Evolutionary conservation across 495 filamentous ascomycete species (phyloP).

Genomic region (Paragyromitra xinjiangensis): DNA sequence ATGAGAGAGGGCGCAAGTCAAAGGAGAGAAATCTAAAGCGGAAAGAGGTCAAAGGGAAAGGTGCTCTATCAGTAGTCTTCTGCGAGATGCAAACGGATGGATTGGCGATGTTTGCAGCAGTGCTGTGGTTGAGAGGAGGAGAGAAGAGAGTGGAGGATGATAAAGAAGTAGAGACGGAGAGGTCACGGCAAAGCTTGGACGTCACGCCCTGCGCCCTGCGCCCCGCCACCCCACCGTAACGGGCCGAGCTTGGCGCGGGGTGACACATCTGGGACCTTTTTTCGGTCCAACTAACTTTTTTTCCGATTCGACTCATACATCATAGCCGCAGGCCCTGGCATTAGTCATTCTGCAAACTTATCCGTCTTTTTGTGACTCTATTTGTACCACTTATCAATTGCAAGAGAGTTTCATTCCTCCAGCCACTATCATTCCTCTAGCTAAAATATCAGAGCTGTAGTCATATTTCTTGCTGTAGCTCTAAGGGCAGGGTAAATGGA

Average conservation of each 20-base stretch:
- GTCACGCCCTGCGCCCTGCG: background rate
- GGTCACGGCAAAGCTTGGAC: slow-evolving; percentile 5
- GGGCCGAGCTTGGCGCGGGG: slow-evolving; percentile 28
- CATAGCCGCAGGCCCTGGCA: background rate
- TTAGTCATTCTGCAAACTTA: background rate
- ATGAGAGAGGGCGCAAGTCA: background rate
- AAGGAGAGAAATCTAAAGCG: slow-evolving; percentile 13
- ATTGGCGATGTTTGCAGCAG: slow-evolving; percentile 37
- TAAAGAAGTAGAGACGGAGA: slow-evolving; percentile 7
- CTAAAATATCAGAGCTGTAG: background rate
- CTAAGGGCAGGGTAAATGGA: no score
- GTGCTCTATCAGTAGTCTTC: background rate
- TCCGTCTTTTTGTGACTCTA: background rate
- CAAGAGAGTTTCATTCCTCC: background rate
- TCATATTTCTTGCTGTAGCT: background rate
- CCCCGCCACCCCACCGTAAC: slow-evolving; percentile 40
- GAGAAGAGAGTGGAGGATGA: background rate
- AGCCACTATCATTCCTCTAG: background rate
- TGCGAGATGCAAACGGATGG: slow-evolving; percentile 35
- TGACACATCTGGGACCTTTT: slow-evolving; percentile 33
- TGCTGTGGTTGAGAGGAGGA: background rate
- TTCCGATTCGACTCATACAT: slow-evolving; percentile 1
- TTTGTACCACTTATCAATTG: background rate
- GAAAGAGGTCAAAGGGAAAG: slow-evolving; percentile 3
- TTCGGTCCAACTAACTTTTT: background rate